Conservation (phyloP, 2,329 filamentous ascomycete genomes). For the Ceratocystis cubensis region DNA sequence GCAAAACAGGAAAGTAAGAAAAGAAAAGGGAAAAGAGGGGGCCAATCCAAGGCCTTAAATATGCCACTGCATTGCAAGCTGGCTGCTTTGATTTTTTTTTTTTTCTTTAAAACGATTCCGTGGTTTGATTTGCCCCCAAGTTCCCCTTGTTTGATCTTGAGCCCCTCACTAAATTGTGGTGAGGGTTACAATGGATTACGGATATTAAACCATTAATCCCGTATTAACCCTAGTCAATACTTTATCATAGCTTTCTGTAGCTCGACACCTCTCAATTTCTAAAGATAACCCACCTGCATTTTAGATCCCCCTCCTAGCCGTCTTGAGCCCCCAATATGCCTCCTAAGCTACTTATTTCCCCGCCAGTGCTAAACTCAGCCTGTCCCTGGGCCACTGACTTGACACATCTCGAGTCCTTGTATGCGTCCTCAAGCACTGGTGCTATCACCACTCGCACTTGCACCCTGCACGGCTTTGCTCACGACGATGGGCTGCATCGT, state of each 20-base stretch:
- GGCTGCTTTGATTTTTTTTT: not conserved
- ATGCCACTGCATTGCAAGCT: not conserved
- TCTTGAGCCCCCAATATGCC: not conserved
- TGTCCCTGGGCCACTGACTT: conserved; percentile 61
- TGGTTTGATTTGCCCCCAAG: not conserved
- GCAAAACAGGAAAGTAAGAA: not conserved
- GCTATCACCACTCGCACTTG: conserved; percentile 64
- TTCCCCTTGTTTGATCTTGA: not conserved
- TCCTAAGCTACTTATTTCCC: conserved; percentile 38
- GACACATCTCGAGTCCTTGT: conserved; percentile 49
- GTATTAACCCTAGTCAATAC: not conserved
- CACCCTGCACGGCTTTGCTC: conserved; percentile 50
- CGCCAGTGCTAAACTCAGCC: conserved; percentile 61
- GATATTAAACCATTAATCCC: not conserved
- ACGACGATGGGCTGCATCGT: conserved; percentile 48
- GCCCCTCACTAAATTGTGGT: not conserved
- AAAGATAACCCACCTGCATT: not conserved
- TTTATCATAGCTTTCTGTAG: not conserved
- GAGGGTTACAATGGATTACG: not conserved
- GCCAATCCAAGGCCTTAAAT: not conserved
- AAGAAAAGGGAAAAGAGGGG: not conserved
- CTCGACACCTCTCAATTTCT: not conserved
- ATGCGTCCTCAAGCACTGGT: conserved; percentile 49
- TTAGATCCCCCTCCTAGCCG: not conserved
- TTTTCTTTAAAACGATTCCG: not conserved